Base-by-base conservation (phyloP, 768 basidiomycete species). In the Lentinula aciculospora region DNA sequence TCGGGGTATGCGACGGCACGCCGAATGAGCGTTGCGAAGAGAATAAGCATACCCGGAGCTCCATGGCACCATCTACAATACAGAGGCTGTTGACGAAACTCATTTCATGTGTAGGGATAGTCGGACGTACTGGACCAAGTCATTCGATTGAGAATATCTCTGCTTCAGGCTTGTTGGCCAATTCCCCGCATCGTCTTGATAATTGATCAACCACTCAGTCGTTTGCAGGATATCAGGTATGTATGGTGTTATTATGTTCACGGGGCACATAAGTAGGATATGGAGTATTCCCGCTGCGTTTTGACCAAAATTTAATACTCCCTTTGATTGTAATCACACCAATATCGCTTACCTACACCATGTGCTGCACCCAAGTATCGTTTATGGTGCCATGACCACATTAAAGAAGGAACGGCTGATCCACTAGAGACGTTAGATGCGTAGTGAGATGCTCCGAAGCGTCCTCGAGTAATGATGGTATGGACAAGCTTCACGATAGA, bases 381-480 rank as follows among this genome's bases (percentile, higher is more conserved):
- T 60, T 76, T 81, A n/a, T 74, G 69, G 61, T 81, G 77, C 83
- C 83, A 85, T 9, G 67, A 69, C 83, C 82, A 84, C 81, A 84
- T 84, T 28, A 84, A 66, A 1, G 78, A 72, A 0, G 81, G 80
- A 3, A 62, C 63, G 10, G 28, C 44, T 2, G 56, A 48, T 19
- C 58, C 40, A 17, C 42, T 42, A 28, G 40, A 44, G 6, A 45
- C 40, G 15, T 56, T 56, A 42, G 64, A 60, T 12, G 56, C 37
- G 19, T 64, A 60, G 27, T 39, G 27, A 6, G 59, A 60, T n/a
- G 60, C 56, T n/a, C 60, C 60, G 59, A 45, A 61, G 44, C 63
- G 68, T 45, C 81, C 81, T 40, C 80, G 73, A 34, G 50, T 46
- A 23, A 83, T 67, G 60, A 85, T 81, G 15, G 77, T 74, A 37